Conservation (phyloP, 495 filamentous ascomycete species). For the Tetracladium setigerum region DNA sequence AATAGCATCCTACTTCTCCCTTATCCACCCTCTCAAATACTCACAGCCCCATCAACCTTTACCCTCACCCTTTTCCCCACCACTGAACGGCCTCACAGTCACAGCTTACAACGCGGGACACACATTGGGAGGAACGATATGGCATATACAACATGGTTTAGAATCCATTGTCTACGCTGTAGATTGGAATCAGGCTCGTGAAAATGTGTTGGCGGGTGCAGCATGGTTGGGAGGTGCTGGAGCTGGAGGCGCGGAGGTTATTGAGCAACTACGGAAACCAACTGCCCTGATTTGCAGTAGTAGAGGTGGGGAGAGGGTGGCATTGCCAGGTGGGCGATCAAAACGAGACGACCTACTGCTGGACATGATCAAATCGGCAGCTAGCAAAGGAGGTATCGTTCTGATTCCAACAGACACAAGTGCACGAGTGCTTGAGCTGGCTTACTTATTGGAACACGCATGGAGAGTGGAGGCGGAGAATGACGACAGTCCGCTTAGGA, state of each 20-base stretch:
- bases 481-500: conserved; percentile 57
- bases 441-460: conserved; percentile 84
- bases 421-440: conserved; percentile 85
- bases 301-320: conserved; percentile 65
- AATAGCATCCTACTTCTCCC: conserved; percentile 82
- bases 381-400: conserved; percentile 82
- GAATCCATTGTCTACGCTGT: conserved; percentile 97
- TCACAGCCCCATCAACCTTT: conserved; percentile 89
- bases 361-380: conserved; percentile 67
- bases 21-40: conserved; percentile 94
- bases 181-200: conserved; percentile 92
- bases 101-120: conserved; percentile 96
- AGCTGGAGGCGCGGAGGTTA: conserved; percentile 77
- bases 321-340: conserved; percentile 60
- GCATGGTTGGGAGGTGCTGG: conserved; percentile 84
- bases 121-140: conserved; percentile 93
- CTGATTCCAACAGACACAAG: conserved; percentile 94
- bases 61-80: conserved; percentile 77
- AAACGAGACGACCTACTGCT: conserved; percentile 81
- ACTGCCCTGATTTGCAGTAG: conserved; percentile 89
- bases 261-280: conserved; percentile 86
- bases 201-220: conserved; percentile 88
- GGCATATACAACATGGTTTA: conserved; percentile 95
- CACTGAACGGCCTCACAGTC: conserved; percentile 85
- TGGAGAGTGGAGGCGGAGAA: conserved; percentile 59